These are phyloP conservation scores for Phytophthora boehmeriae DNA, from an alignment of 352 stramenopile species.

Conservation along the genomic window DNA sequence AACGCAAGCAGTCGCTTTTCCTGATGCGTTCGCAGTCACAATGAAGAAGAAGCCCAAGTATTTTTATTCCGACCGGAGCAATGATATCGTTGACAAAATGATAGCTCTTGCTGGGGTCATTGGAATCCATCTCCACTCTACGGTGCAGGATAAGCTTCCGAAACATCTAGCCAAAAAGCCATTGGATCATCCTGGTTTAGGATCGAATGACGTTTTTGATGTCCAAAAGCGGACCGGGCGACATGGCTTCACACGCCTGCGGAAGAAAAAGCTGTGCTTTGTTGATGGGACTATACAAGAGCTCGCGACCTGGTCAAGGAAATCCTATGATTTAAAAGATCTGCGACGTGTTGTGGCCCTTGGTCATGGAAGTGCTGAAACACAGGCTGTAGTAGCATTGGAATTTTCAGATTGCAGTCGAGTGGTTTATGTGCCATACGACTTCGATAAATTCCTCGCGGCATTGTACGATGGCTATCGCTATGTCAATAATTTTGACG, in stretches of 20 bases:
- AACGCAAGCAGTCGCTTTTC: constrained; percentile 43
- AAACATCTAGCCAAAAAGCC: constrained; percentile 48
- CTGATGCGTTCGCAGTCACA: constrained; percentile 66
- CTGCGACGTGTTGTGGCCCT: constrained; percentile 60
- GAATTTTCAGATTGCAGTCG: constrained; percentile 73
- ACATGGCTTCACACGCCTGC: constrained; percentile 61
- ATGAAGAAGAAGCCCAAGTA: constrained; percentile 73
- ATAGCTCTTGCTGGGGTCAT: constrained; percentile 68
- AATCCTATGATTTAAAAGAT: constrained; percentile 60
- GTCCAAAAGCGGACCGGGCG: constrained; percentile 62
- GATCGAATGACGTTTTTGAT: constrained; percentile 51
- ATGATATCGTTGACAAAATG: constrained; percentile 68
- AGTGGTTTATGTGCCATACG: constrained; percentile 61
- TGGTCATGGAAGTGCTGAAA: constrained; percentile 27
- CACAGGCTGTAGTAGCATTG: constrained; percentile 55
- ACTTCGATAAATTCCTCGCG: constrained; percentile 64
- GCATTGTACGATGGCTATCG: constrained; percentile 76
- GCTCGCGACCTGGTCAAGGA: constrained; percentile 50
- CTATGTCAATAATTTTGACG: constrained; percentile 61
- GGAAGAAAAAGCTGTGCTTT: constrained; percentile 72
- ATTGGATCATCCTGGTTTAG: constrained; percentile 44
- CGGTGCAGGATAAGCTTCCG: constrained; percentile 49
- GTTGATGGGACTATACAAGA: constrained; percentile 59
- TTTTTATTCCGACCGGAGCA: constrained; percentile 70
- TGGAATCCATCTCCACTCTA: constrained; percentile 54